Conservation (phyloP, 2,329 filamentous ascomycete genomes). For the Ramichloridium luteum region DNA sequence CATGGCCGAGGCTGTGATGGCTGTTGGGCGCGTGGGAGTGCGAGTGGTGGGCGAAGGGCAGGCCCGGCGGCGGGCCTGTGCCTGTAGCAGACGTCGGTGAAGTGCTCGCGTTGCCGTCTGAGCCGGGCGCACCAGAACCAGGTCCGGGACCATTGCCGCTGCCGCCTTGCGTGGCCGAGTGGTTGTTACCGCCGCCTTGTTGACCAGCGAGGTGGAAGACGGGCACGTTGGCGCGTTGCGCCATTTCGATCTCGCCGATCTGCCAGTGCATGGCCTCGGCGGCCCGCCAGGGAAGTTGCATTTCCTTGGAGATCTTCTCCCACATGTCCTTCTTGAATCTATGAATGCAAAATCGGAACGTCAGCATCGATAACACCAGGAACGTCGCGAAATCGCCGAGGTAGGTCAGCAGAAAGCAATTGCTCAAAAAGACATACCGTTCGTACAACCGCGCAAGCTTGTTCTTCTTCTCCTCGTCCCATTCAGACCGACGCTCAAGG, state of each 20-base stretch:
- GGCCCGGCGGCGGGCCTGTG: no score
- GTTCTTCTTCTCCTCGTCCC: constrained; percentile 96
- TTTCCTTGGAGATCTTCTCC: constrained; percentile 88
- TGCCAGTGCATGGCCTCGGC: constrained; percentile 99
- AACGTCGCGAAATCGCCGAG: no score
- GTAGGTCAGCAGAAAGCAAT: background rate
- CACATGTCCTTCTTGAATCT: constrained; percentile 99
- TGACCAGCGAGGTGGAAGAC: constrained; percentile 53
- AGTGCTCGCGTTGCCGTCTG: constrained; percentile 15
- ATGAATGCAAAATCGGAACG: no score
- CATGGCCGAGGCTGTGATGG: constrained; percentile 5
- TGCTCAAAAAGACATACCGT: constrained; percentile 49
- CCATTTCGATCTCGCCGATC: constrained; percentile 87
- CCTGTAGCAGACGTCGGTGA: constrained; percentile 15
- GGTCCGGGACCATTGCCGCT: no score
- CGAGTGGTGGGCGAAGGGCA: no score
- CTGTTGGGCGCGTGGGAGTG: no score
- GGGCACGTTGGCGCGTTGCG: constrained; percentile 73
- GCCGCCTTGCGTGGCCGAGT: constrained; percentile 12
- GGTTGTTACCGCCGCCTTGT: constrained; percentile 11
- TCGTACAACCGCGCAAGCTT: constrained; percentile 91
- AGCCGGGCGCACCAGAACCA: no score
- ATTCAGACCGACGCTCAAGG: constrained; percentile 79
- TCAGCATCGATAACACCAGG: no score
- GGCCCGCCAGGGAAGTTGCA: constrained; percentile 88